These are phyloP conservation scores for Cunninghamia lanceolata DNA, from an alignment of 75 land plant genomes.

Conservation along the genomic window DNA sequence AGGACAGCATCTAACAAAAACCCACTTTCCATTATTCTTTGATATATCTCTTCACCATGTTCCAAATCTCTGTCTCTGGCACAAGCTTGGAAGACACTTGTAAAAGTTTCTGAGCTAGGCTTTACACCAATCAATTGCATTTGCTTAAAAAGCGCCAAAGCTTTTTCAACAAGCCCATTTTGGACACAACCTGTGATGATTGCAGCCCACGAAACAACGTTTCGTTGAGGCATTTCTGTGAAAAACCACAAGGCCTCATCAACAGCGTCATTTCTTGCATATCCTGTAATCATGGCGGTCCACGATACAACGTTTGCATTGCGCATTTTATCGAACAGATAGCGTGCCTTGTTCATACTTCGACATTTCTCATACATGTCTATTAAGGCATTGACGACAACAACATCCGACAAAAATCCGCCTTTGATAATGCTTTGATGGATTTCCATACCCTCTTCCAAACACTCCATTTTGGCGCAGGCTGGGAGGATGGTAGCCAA, in stretches of 20 bases:
- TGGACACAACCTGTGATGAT: conserved; percentile 35
- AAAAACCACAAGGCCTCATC: too few species aligned
- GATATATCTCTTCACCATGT: conserved; percentile 22
- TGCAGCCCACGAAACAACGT: conserved; percentile 46
- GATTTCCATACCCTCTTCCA: neutral
- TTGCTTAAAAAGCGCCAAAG: conserved; percentile 21
- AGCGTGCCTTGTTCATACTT: conserved; percentile 28
- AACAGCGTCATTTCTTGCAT: too few species aligned
- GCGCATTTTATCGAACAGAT: conserved; percentile 27
- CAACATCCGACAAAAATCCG: neutral
- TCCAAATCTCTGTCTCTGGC: conserved; percentile 3
- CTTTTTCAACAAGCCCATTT: conserved; percentile 15
- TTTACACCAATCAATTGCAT: conserved; percentile 31
- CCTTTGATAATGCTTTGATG: neutral
- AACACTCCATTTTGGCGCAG: neutral
- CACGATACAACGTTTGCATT: too few species aligned
- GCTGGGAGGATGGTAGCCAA: neutral
- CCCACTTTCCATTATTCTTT: conserved; percentile 21
- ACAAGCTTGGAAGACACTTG: conserved; percentile 32
- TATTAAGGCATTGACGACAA: conserved; percentile 14
- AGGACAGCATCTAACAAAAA: conserved; percentile 15
- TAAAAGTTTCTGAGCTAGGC: conserved; percentile 36
- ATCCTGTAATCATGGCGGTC: too few species aligned
- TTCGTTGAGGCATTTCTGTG: conserved; percentile 27
- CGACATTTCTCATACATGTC: conserved; percentile 39